Evolutionary conservation across 768 basidiomycete genomes (phyloP).

Genomic region (Coprinellus micaceus): DNA sequence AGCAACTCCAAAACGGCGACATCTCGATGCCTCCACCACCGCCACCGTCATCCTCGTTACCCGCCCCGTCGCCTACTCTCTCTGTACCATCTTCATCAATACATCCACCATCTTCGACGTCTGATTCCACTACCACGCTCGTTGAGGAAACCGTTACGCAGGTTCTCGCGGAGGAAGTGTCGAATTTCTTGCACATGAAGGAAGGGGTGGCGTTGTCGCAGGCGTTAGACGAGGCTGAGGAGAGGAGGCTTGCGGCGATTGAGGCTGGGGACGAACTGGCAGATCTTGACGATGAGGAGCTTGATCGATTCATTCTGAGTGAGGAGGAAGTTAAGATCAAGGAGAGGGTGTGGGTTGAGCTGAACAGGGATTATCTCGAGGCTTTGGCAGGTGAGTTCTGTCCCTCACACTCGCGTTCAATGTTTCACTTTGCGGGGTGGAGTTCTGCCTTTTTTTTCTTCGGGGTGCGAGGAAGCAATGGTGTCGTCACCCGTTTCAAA

Average conservation of each 20-base stretch:
- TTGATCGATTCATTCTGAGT: conserved; percentile 73
- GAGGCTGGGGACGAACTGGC: conserved; percentile 50
- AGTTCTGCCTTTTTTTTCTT: not conserved
- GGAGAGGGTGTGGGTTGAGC: conserved; percentile 91
- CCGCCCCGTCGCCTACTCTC: no score
- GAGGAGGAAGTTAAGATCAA: conserved; percentile 83
- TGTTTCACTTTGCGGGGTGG: not conserved
- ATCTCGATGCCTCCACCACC: not conserved
- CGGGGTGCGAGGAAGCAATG: conserved; percentile 3
- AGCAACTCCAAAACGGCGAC: conserved; percentile 8
- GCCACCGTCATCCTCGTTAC: conserved; percentile 2
- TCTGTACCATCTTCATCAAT: no score
- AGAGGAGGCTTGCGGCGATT: conserved; percentile 40
- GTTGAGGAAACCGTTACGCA: conserved; percentile 62
- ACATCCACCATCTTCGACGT: conserved; percentile 9
- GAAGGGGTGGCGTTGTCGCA: conserved; percentile 56
- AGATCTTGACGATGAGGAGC: conserved; percentile 88
- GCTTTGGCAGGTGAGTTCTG: conserved; percentile 69
- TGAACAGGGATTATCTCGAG: conserved; percentile 88
- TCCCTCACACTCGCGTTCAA: no score
- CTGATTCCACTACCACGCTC: conserved; percentile 25
- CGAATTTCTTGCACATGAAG: conserved; percentile 57
- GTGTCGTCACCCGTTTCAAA: conserved; percentile 8
- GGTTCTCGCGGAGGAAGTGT: conserved; percentile 67
- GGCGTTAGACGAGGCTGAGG: conserved; percentile 67